Conservation (phyloP, 2,329 filamentous ascomycete genomes). For the Cladophialophora psammophila region DNA sequence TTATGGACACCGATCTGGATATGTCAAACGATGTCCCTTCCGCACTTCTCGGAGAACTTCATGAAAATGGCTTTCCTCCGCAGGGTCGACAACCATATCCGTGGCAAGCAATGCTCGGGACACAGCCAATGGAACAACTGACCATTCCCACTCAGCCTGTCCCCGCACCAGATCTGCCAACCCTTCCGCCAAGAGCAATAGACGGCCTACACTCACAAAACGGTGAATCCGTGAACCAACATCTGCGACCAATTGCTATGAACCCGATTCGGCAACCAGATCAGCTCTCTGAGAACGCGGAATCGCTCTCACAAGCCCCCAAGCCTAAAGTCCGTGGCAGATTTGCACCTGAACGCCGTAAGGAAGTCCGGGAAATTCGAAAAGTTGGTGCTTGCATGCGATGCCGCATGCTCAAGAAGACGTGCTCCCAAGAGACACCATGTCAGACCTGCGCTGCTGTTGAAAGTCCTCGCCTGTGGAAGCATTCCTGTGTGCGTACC, state of each 20-base stretch:
- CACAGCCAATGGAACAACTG: slow-evolving; percentile 3
- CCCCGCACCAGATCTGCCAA: background rate
- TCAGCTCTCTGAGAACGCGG: slow-evolving; percentile 43
- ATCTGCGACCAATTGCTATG: slow-evolving; percentile 53
- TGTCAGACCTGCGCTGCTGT: slow-evolving; percentile 66
- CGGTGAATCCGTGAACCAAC: slow-evolving; percentile 37
- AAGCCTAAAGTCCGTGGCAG: slow-evolving; percentile 60
- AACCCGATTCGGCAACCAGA: slow-evolving; percentile 48
- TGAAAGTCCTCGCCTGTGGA: slow-evolving; percentile 68
- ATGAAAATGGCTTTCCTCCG: slow-evolving; percentile 2
- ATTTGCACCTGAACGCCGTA: slow-evolving; percentile 64
- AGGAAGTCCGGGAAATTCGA: slow-evolving; percentile 66
- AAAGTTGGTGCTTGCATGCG: slow-evolving; percentile 68
- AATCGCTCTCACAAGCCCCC: slow-evolving; percentile 51
- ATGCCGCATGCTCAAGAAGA: slow-evolving; percentile 70
- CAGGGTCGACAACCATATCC: background rate
- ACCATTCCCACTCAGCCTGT: slow-evolving; percentile 3
- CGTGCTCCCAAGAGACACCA: slow-evolving; percentile 67
- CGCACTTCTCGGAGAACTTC: slow-evolving; percentile 14
- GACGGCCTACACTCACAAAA: slow-evolving; percentile 45
- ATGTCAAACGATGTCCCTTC: slow-evolving; percentile 14
- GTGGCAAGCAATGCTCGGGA: slow-evolving; percentile 15
- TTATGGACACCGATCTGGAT: background rate
- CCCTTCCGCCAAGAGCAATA: background rate
- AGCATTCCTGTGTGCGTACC: slow-evolving; percentile 65